Conservation (phyloP, 2,329 filamentous ascomycete species). For the Ceratocystis papillata region DNA sequence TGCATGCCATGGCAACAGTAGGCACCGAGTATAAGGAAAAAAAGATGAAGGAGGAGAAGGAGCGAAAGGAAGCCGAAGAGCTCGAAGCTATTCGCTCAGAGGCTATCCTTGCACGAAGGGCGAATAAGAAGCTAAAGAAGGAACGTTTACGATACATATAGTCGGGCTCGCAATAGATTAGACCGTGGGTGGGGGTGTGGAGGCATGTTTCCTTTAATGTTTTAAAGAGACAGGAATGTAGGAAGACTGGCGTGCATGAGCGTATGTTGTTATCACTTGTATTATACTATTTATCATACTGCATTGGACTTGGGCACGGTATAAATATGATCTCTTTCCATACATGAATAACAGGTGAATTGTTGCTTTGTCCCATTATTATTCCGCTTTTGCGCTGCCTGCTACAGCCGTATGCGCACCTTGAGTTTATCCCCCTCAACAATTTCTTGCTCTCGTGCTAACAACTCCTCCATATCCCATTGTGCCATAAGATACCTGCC, state of each 20-base stretch:
- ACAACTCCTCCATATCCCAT: constrained; percentile 40
- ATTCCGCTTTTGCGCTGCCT: too few relatives aligned
- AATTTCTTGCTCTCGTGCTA: constrained; percentile 35
- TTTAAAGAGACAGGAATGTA: not conserved
- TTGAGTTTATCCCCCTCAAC: constrained; percentile 29
- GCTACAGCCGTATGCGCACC: constrained; percentile 21
- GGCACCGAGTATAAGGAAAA: not conserved
- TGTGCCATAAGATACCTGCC: constrained; percentile 37
- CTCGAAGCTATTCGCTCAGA: not conserved
- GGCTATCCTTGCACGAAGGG: not conserved
- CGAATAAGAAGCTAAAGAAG: constrained; percentile 14
- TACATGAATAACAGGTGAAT: not conserved
- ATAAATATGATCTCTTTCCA: not conserved
- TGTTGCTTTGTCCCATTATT: too few relatives aligned
- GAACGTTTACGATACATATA: not conserved
- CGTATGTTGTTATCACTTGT: not conserved
- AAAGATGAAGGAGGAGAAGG: constrained; percentile 1
- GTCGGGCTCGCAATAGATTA: not conserved
- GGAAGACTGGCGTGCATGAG: not conserved
- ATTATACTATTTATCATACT: not conserved
- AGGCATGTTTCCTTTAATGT: not conserved
- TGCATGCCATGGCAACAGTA: constrained; percentile 18
- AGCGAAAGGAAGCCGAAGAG: not conserved
- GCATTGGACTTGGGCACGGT: not conserved
- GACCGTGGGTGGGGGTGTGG: too few relatives aligned